Conservation (phyloP, 73 alveolate species). For the Tetrahymena borealis region DNA sequence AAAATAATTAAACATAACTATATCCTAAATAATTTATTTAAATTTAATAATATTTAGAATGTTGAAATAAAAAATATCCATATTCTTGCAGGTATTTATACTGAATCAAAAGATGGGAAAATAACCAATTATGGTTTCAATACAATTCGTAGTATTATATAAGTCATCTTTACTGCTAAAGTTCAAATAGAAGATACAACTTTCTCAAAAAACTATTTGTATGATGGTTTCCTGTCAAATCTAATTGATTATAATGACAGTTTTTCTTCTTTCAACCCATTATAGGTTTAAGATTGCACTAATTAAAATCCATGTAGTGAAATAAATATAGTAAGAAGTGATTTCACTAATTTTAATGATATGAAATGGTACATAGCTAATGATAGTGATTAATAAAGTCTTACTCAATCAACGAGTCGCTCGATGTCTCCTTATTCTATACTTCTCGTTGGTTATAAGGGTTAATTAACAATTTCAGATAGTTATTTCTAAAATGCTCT, state of each 20-base stretch:
- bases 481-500: not conserved
- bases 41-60: not conserved
- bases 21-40: too few species aligned
- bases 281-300: not conserved
- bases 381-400: not conserved
- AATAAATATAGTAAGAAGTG: not conserved
- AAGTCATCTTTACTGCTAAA: not conserved
- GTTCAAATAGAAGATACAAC: not conserved
- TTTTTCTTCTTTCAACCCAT: not conserved
- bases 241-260: not conserved
- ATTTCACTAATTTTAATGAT: not conserved
- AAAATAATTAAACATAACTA: too few species aligned
- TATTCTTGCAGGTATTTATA: not conserved
- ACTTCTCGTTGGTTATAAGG: not conserved
- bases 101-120: not conserved
- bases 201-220: not conserved
- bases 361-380: not conserved
- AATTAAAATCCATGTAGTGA: not conserved
- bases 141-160: not conserved
- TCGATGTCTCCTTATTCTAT: not conserved
- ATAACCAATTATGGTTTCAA: not conserved
- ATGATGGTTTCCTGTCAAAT: not conserved
- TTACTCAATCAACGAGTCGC: not conserved
- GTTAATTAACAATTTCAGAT: not conserved
- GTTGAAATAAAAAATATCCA: not conserved